Conservation (phyloP, 1,284 basidiomycete genomes). For the Fomitiporia mediterranea region DNA sequence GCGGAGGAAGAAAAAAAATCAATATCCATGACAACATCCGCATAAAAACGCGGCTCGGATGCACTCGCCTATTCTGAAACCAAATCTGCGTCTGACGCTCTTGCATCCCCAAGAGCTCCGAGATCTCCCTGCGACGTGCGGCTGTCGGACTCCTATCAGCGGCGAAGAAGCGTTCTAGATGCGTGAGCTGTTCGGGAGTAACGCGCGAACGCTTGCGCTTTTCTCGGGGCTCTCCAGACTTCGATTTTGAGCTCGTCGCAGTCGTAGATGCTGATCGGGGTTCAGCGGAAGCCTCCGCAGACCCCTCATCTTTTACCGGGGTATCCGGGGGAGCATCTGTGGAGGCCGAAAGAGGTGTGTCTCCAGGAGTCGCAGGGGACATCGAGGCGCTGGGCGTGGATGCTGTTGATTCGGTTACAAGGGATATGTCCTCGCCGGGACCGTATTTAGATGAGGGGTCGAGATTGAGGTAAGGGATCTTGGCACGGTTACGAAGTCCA, state of each 20-base stretch:
- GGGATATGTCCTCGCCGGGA: conserved; percentile 9
- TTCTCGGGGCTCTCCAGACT: conserved; percentile 39
- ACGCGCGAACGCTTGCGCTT: conserved; percentile 75
- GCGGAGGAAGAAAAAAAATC: conserved; percentile 9
- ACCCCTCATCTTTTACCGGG: conserved; percentile 6
- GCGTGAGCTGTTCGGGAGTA: conserved; percentile 67
- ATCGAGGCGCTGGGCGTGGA: conserved; percentile 22
- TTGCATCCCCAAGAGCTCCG: conserved; percentile 71
- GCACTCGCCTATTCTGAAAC: conserved; percentile 75
- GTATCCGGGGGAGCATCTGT: conserved; percentile 17
- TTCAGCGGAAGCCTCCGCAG: conserved; percentile 12
- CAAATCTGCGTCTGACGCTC: conserved; percentile 84
- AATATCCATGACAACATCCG: conserved; percentile 10
- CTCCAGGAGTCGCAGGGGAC: conserved; percentile 19
- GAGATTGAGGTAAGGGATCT: conserved; percentile 18
- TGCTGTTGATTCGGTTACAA: conserved; percentile 19
- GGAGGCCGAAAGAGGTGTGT: conserved; percentile 15
- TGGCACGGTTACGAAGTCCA: conserved; percentile 18
- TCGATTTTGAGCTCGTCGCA: conserved; percentile 20
- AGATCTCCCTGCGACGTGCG: conserved; percentile 64
- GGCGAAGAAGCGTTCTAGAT: conserved; percentile 66
- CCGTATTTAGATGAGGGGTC: conserved; percentile 13
- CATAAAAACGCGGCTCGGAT: conserved; percentile 13
- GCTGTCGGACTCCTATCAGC: conserved; percentile 68
- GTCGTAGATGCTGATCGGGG: conserved; percentile 20